phyloP scores from a whole-genome alignment of 257 asterid genomes.

The Solanum sejunctum region DNA sequence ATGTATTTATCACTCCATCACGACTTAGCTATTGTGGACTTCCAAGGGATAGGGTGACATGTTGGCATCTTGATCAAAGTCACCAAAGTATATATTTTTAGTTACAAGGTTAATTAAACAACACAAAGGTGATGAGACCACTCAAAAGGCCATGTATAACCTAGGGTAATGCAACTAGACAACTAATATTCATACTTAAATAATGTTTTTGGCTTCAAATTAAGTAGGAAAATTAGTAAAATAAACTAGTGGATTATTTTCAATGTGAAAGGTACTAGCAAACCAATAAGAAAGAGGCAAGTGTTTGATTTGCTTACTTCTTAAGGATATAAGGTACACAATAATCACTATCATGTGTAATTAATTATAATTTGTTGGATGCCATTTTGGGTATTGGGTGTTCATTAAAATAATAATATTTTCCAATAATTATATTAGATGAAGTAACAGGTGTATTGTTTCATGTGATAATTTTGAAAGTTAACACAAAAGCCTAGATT shows the following conservation, averaged over 20 bases:
- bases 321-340: neutral
- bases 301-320: neutral
- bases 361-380: slow-evolving; percentile 2
- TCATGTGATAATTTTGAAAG: neutral
- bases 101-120: neutral
- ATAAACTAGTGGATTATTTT: slow-evolving; percentile 29
- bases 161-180: slow-evolving; percentile 7
- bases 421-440: neutral
- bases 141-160: slow-evolving; percentile 43
- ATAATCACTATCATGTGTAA: neutral
- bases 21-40: neutral
- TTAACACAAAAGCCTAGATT: neutral
- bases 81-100: neutral
- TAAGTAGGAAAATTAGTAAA: neutral
- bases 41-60: slow-evolving; percentile 33
- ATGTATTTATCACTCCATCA: neutral
- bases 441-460: neutral
- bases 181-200: neutral
- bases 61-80: slow-evolving; percentile 1
- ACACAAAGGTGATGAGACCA: neutral
- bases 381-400: slow-evolving; percentile 1
- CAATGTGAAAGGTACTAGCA: slow-evolving; percentile 21
- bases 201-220: neutral
- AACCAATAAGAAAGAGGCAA: neutral
- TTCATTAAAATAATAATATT: neutral